Evolutionary conservation across 225 moss, liverwort and hornwort species (phyloP), one percentile per base, ranked within the genome.

Genomic region (Polytrichum formosum): DNA sequence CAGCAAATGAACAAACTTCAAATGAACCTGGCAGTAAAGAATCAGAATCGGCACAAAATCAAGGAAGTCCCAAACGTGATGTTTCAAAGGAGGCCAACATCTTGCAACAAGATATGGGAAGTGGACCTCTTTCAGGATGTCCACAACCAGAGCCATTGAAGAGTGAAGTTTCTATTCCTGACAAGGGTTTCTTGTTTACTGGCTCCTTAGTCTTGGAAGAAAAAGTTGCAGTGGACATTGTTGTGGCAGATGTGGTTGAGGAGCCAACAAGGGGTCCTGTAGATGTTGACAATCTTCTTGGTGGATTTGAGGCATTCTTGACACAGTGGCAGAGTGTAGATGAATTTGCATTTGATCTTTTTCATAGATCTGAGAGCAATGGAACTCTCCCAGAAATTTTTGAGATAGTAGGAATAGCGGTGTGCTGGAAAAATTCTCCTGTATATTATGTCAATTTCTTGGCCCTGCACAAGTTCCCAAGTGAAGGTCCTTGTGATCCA

Each of bases 361-460:
- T 86, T 80, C 84, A 81, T 68, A 90, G 73, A 76, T 74, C 64
- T 33, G 79, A 80, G 69, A 81, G 20, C 53, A 77, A 67, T 31
- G 80, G 73, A 61, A 31, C 61, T 2, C 67, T 68, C 29, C 70
- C 28, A 26, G 79, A 77, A 65, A 30, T 77, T 20, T 84, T 80
- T 79, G 91, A 93, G 77, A 79, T 93, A 30, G 88, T 88, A 78
- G 96, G 96, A 64, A 61, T 97, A 67, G 96, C 96, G 65, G 66
- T 97, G 35, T 97, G 93, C 86, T 97, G 96, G 96, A 84, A 88
- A 75, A 84, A 88, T 64, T 97, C 94, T 66, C 92, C 92, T 67
- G 88, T 97, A 23, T 97, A 94, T 80, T 97, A 91, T 72, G 69
- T 90, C 28, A 82, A 66, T 64, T 74, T 94, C 69, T 72, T 82